Conservation (phyloP, 306 rosid genomes). For the Cyamopsis tetragonoloba region DNA sequence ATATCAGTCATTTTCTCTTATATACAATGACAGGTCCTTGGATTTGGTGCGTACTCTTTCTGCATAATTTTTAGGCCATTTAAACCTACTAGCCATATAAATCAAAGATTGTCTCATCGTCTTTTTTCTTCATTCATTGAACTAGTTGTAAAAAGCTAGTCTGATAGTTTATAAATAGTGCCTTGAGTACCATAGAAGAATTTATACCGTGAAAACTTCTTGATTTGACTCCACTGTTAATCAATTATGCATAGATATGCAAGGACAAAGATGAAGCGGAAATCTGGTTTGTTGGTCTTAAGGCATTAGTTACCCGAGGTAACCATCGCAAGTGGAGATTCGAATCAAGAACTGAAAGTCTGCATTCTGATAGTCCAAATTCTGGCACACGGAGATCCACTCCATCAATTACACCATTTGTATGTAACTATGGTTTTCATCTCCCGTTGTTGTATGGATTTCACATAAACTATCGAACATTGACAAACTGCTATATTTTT, state of each 20-base stretch:
- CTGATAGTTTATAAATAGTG: conserved; percentile 6
- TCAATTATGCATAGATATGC: conserved; percentile 76
- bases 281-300: conserved; percentile 93
- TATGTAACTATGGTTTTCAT: conserved; percentile 39
- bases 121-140: conserved; percentile 6
- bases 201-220: conserved; percentile 6
- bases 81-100: neutral
- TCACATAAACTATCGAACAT: conserved; percentile 21
- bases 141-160: conserved; percentile 20
- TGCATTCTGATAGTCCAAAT: conserved; percentile 50
- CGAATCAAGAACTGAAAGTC: conserved; percentile 52
- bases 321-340: conserved; percentile 48
- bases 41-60: conserved; percentile 77
- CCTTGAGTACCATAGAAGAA: neutral
- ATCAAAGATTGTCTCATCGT: conserved; percentile 15
- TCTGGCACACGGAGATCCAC: conserved; percentile 51
- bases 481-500: conserved; percentile 8
- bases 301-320: conserved; percentile 68
- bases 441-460: conserved; percentile 18
- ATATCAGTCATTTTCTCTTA: conserved; percentile 96
- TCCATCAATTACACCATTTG: conserved; percentile 65
- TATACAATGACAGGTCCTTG: conserved; percentile 76
- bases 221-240: conserved; percentile 26
- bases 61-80: conserved; percentile 5
- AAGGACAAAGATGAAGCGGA: conserved; percentile 99